A percentile compares a stretch with the other conserved stretches of the same genome.
Conservation (phyloP, 768 basidiomycete species). For the Peribolospora kevripleyi region DNA sequence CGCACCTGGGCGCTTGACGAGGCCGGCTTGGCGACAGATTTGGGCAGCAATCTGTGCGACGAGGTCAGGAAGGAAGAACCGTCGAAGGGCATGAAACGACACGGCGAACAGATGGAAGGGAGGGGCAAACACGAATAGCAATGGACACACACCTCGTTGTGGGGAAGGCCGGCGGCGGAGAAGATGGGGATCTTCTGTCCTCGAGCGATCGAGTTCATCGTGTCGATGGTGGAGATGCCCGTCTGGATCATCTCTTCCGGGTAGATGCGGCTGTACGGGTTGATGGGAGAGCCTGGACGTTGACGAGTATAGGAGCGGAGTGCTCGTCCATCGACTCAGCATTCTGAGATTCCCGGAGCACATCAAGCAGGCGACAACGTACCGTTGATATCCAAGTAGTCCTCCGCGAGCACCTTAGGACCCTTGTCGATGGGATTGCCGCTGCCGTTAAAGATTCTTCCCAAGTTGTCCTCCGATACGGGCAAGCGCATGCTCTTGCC, state of each 20-base stretch:
- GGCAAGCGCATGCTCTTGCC: constrained; percentile 97
- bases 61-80: constrained; percentile 4
- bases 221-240: constrained; percentile 93
- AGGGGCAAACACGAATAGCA: not conserved
- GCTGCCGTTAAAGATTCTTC: constrained; percentile 95
- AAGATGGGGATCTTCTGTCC: constrained; percentile 99
- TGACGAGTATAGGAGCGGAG: not conserved
- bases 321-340: not conserved
- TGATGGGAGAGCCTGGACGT: constrained; percentile 71
- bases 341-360: not conserved
- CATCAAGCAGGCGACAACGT: constrained; percentile 16
- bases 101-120: constrained; percentile 5
- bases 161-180: constrained; percentile 92
- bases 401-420: constrained; percentile 96
- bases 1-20: constrained; percentile 57
- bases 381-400: constrained; percentile 98
- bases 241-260: constrained; percentile 99
- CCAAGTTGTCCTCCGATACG: constrained; percentile 95
- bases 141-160: constrained; percentile 56
- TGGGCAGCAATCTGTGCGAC: constrained; percentile 73
- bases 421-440: constrained; percentile 96
- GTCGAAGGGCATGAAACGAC: not conserved
- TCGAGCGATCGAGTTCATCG: constrained; percentile 97
- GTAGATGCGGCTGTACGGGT: constrained; percentile 92
- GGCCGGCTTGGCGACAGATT: constrained; percentile 95